Percentiles rank a stretch among this genome's conserved stretches.
Evolutionary conservation across 2,329 filamentous ascomycete species (phyloP).

Genomic region (Tolypocladium ophioglossoides): DNA sequence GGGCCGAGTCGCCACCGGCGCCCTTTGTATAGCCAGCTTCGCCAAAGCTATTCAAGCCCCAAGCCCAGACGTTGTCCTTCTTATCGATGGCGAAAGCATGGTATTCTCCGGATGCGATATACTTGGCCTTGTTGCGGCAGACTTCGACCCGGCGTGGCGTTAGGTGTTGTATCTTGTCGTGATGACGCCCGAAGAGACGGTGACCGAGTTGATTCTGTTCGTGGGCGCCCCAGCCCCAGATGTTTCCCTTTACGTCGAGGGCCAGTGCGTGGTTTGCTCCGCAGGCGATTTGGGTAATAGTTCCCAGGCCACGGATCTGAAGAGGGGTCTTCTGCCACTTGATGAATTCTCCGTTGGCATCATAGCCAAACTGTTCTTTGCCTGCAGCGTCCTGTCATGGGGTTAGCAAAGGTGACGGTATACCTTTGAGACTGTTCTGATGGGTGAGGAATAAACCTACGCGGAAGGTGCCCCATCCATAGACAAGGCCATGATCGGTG

Average conservation of each 20-base stretch:
- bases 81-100: constrained; percentile 65
- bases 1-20: constrained; percentile 33
- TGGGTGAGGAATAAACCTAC: constrained; percentile 25
- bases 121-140: constrained; percentile 53
- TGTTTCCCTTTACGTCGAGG: constrained; percentile 36
- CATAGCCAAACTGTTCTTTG: constrained; percentile 41
- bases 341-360: constrained; percentile 21
- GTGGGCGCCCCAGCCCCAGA: constrained; percentile 11
- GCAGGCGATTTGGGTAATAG: constrained; percentile 47
- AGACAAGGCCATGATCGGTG: constrained; percentile 58
- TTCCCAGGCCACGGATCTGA: constrained; percentile 42
- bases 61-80: constrained; percentile 57
- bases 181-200: constrained; percentile 35
- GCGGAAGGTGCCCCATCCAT: constrained; percentile 68
- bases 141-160: constrained; percentile 31
- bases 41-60: constrained; percentile 74
- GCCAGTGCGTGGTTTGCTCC: constrained; percentile 58
- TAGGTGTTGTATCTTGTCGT: constrained; percentile 24
- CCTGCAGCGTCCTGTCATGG: constrained; percentile 14
- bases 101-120: constrained; percentile 56
- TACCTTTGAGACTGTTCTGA: constrained; percentile 2
- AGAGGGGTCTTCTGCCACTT: constrained; percentile 33
- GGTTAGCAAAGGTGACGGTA: not conserved
- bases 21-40: constrained; percentile 49
- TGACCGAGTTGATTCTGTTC: constrained; percentile 45